Percentiles rank a stretch among this genome's conserved stretches.
phyloP scores from a whole-genome alignment of 768 basidiomycete genomes.

The Cystobasidium onofrii region DNA sequence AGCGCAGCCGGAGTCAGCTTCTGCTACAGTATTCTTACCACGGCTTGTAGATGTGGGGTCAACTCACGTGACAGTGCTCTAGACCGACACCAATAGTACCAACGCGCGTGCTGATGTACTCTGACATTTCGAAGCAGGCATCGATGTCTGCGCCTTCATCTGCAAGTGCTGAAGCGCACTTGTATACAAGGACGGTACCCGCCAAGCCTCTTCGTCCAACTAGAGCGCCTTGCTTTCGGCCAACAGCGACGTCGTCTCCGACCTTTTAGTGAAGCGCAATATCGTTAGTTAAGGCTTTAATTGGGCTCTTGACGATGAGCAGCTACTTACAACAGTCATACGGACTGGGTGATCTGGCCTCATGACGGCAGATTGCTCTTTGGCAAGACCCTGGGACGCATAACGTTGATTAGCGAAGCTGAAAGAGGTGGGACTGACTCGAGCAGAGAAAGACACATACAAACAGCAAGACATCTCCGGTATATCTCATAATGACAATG shows the following conservation, averaged over 20 bases:
- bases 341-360: conserved; percentile 40
- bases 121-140: conserved; percentile 44
- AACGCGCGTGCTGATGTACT: conserved; percentile 41
- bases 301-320: not conserved
- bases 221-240: conserved; percentile 46
- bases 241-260: conserved; percentile 49
- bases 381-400: conserved; percentile 41
- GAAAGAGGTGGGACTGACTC: too few species aligned
- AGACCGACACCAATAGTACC: conserved; percentile 48
- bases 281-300: not conserved
- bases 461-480: conserved; percentile 48
- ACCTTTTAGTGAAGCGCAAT: not conserved
- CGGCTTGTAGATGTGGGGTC: too few species aligned
- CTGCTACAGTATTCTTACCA: too few species aligned
- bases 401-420: not conserved
- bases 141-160: conserved; percentile 45
- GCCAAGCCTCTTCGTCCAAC: conserved; percentile 49
- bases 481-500: conserved; percentile 37
- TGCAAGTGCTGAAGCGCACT: conserved; percentile 47
- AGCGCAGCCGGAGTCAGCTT: too few species aligned
- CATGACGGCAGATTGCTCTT: conserved; percentile 36
- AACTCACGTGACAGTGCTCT: conserved; percentile 47
- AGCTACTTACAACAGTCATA: conserved; percentile 21
- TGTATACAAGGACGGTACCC: conserved; percentile 49
- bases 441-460: conserved; percentile 14